These are phyloP conservation scores for Syncephalastrum monosporum DNA, from an alignment of 371 early-diverging fungal species.

Conservation along the genomic window DNA sequence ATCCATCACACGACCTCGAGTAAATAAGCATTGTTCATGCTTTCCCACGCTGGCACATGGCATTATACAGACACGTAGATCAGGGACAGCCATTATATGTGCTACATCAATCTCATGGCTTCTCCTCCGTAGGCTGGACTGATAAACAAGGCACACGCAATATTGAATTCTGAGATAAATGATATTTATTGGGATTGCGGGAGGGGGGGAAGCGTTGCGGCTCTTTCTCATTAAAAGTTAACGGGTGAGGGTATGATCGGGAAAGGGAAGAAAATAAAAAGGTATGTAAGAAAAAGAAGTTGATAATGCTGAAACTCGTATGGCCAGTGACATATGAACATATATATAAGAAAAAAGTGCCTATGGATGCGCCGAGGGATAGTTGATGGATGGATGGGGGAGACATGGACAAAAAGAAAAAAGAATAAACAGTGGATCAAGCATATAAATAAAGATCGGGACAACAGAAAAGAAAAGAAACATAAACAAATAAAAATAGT, in stretches of 20 bases:
- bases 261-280: not conserved
- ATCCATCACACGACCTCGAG: too few relatives aligned
- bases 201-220: not conserved
- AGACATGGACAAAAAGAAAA: conserved; percentile 1
- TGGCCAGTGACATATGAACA: not conserved
- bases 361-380: conserved; percentile 2
- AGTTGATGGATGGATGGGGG: conserved; percentile 1
- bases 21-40: too few relatives aligned
- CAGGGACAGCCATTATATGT: too few relatives aligned
- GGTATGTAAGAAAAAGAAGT: conserved; percentile 3
- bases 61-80: too few relatives aligned
- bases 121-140: too few relatives aligned
- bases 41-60: too few relatives aligned
- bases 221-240: conserved; percentile 10
- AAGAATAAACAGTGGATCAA: not conserved
- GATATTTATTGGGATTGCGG: too few relatives aligned
- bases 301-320: not conserved
- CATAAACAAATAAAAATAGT: not conserved
- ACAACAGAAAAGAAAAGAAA: conserved; percentile 3
- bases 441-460: conserved; percentile 1
- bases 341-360: not conserved
- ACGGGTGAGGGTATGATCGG: not conserved
- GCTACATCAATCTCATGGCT: too few relatives aligned
- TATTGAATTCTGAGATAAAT: too few relatives aligned
- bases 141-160: too few relatives aligned